These are phyloP conservation scores for Sporothrix globosa DNA, from an alignment of 2,329 filamentous ascomycete species.

Conservation along the genomic window DNA sequence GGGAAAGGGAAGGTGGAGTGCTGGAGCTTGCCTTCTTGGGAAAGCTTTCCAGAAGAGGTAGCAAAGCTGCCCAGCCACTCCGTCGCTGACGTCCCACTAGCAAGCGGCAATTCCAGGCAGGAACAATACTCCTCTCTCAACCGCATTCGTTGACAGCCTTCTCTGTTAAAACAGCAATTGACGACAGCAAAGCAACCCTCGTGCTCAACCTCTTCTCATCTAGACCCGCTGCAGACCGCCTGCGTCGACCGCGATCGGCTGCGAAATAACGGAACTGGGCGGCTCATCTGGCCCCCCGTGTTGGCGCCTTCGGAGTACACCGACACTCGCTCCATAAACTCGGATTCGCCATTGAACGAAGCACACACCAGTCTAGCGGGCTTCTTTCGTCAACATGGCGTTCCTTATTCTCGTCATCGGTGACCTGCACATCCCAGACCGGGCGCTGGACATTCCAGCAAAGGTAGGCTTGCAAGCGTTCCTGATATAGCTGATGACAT, in stretches of 20 bases:
- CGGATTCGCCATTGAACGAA: background rate
- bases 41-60: constrained; percentile 17
- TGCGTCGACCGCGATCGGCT: constrained; percentile 11
- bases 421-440: constrained; percentile 91
- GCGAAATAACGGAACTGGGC: constrained; percentile 4
- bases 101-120: constrained; percentile 11
- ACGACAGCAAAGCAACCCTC: background rate
- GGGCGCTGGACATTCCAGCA: constrained; percentile 85
- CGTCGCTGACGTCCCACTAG: constrained; percentile 21
- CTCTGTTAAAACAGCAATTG: background rate
- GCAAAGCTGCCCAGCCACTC: constrained; percentile 24
- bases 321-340: background rate
- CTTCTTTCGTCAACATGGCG: constrained; percentile 63
- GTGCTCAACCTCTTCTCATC: constrained; percentile 11
- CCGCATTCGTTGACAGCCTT: constrained; percentile 6
- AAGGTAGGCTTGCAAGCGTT: constrained; percentile 62
- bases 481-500: constrained; percentile 23
- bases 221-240: constrained; percentile 15
- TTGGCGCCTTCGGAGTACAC: constrained; percentile 7
- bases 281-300: constrained; percentile 6
- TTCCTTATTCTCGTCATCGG: constrained; percentile 90
- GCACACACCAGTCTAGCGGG: background rate
- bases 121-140: background rate
- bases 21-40: constrained; percentile 20
- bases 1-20: constrained; percentile 16